A percentile compares a stretch with the other conserved stretches of the same genome.
Conservation (phyloP, 2,329 filamentous ascomycete species). For the Aspergillus texensis region DNA sequence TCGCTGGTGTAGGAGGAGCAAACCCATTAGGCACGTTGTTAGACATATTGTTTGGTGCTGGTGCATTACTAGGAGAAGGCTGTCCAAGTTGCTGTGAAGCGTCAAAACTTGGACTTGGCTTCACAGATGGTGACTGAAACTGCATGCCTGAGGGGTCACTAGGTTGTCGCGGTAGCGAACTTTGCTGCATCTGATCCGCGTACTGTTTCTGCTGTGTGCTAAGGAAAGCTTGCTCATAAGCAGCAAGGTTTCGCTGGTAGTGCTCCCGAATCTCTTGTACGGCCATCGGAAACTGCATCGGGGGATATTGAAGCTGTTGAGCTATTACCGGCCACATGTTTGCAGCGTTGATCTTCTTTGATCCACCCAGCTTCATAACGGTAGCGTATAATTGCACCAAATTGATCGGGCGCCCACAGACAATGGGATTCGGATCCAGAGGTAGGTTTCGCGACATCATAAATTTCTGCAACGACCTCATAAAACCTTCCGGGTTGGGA, state of each 20-base stretch:
- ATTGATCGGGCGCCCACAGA: conserved; percentile 74
- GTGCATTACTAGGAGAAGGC: conserved; percentile 35
- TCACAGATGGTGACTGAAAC: conserved; percentile 50
- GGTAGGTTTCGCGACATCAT: conserved; percentile 74
- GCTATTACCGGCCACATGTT: conserved; percentile 77
- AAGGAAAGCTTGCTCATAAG: conserved; percentile 67
- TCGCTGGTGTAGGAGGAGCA: conserved; percentile 39
- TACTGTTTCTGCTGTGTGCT: conserved; percentile 48
- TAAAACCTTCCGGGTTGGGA: conserved; percentile 64
- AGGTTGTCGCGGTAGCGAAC: conserved; percentile 42
- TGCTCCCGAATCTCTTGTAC: conserved; percentile 69
- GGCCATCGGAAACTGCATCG: conserved; percentile 66
- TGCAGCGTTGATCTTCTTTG: conserved; percentile 68
- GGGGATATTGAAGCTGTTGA: conserved; percentile 61
- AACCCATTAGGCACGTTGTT: conserved; percentile 43
- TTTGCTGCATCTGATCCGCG: conserved; percentile 47
- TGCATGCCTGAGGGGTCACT: conserved; percentile 44
- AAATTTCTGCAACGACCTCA: conserved; percentile 75
- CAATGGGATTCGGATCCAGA: conserved; percentile 72
- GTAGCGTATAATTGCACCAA: conserved; percentile 76
- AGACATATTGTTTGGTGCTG: conserved; percentile 34
- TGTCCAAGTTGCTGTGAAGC: conserved; percentile 35
- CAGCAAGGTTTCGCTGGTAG: conserved; percentile 74
- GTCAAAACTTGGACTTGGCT: conserved; percentile 53
- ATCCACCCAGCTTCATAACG: conserved; percentile 77